Percentiles rank a stretch among this genome's conserved stretches.
Conservation (phyloP, 1,284 basidiomycete species). For the Malassezia globosa region DNA sequence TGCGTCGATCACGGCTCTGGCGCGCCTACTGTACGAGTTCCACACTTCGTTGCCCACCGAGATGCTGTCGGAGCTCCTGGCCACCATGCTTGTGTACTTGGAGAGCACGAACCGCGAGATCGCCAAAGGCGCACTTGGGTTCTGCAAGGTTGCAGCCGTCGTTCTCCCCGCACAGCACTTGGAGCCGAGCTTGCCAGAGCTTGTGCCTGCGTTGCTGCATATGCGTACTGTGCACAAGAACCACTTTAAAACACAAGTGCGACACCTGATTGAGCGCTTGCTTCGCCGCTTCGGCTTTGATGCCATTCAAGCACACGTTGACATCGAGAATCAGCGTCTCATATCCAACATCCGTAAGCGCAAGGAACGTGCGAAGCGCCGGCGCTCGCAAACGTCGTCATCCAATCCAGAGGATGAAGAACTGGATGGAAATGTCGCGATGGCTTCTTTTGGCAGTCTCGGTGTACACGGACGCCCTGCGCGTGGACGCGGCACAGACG, state of each 20-base stretch:
- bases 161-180: constrained; percentile 64
- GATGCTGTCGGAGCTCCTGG: constrained; percentile 76
- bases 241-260: constrained; percentile 92
- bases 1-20: constrained; percentile 85
- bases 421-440: background rate
- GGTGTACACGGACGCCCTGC: no score
- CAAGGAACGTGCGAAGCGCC: constrained; percentile 74
- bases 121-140: constrained; percentile 88
- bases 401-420: constrained; percentile 17
- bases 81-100: constrained; percentile 79
- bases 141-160: constrained; percentile 84
- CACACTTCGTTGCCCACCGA: constrained; percentile 59
- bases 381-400: constrained; percentile 50
- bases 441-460: constrained; percentile 23
- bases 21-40: constrained; percentile 90
- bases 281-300: constrained; percentile 81
- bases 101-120: constrained; percentile 91
- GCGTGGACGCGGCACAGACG: no score
- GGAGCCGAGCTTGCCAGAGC: constrained; percentile 60
- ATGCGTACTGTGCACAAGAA: constrained; percentile 98
- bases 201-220: constrained; percentile 73
- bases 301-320: constrained; percentile 56
- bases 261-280: constrained; percentile 93
- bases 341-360: constrained; percentile 80
- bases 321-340: constrained; percentile 64